These are phyloP conservation scores for Pyrenophora teres DNA, from an alignment of 2,329 filamentous ascomycete species.

Conservation along the genomic window DNA sequence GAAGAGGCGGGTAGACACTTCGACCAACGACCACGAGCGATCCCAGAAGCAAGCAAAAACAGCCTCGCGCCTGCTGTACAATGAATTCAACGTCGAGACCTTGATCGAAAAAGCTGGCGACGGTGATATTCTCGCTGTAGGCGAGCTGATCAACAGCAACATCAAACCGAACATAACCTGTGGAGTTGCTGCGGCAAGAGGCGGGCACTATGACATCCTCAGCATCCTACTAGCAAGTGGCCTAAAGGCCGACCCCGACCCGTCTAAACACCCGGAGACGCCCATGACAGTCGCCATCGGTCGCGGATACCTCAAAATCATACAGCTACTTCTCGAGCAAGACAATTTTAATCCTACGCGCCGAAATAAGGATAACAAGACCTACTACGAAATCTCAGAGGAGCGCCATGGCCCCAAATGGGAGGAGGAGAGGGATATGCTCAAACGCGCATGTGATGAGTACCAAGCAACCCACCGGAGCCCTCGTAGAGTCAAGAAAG, in stretches of 20 bases:
- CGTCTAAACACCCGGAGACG: conserved; percentile 83
- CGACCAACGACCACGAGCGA: conserved; percentile 51
- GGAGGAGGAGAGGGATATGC: conserved; percentile 81
- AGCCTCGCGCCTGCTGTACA: conserved; percentile 53
- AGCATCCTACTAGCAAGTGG: conserved; percentile 66
- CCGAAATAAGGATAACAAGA: conserved; percentile 71
- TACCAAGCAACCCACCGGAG: conserved; percentile 45
- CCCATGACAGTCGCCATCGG: conserved; percentile 95
- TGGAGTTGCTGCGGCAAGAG: conserved; percentile 87
- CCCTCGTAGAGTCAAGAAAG: conserved; percentile 42
- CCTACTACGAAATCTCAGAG: conserved; percentile 86
- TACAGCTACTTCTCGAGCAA: conserved; percentile 78
- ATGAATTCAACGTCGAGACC: conserved; percentile 56
- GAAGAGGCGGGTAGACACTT: conserved; percentile 50
- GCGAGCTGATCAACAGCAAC: conserved; percentile 54
- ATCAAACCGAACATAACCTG: conserved; percentile 76
- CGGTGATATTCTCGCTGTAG: conserved; percentile 55
- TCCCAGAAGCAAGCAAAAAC: conserved; percentile 41
- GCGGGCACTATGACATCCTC: conserved; percentile 86
- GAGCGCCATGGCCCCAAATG: conserved; percentile 83
- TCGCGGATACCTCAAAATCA: conserved; percentile 80
- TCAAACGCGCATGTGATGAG: conserved; percentile 76
- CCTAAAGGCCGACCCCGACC: conserved; percentile 57
- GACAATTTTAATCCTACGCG: conserved; percentile 81
- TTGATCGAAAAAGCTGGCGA: conserved; percentile 54